These are phyloP conservation scores for Flaveria robusta DNA, from an alignment of 129 eudicot genomes.

Conservation along the genomic window DNA sequence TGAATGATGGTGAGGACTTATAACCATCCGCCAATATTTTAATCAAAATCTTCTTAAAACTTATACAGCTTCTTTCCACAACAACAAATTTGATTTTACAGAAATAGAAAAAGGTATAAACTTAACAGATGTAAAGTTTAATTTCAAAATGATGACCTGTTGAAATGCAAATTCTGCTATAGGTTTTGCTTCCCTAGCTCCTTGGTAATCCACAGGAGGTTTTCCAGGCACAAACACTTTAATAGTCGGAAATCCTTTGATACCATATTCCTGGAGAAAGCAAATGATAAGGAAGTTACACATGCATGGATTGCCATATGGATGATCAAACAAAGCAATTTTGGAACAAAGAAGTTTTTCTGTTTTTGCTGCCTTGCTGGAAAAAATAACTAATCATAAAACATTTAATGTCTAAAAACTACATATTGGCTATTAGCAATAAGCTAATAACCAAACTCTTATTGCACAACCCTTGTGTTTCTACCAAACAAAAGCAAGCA, in stretches of 20 bases:
- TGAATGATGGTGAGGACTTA: neutral
- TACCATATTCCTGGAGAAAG: slow-evolving; percentile 79
- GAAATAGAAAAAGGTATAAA: neutral
- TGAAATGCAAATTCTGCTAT: slow-evolving; percentile 74
- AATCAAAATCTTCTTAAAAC: neutral
- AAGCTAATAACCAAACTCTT: neutral
- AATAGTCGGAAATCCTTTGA: slow-evolving; percentile 86
- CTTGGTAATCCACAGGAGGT: slow-evolving; percentile 83
- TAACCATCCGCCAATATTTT: neutral
- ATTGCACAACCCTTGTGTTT: slow-evolving; percentile 9
- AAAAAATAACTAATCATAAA: neutral
- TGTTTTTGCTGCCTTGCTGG: too few relatives aligned
- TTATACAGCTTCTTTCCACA: neutral
- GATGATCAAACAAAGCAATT: neutral
- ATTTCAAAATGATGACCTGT: slow-evolving; percentile 49
- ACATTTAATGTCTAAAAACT: neutral
- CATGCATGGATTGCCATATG: neutral
- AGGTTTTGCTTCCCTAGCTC: slow-evolving; percentile 91
- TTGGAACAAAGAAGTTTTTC: neutral
- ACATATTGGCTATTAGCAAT: neutral
- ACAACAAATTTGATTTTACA: neutral
- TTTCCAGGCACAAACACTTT: slow-evolving; percentile 93
- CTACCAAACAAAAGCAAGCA: slow-evolving; percentile 12
- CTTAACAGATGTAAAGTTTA: slow-evolving; percentile 14
- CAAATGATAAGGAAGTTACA: slow-evolving; percentile 24